phyloP scores from a whole-genome alignment of 192 early-diverging fungal genomes.

The Linnemannia zychae region DNA sequence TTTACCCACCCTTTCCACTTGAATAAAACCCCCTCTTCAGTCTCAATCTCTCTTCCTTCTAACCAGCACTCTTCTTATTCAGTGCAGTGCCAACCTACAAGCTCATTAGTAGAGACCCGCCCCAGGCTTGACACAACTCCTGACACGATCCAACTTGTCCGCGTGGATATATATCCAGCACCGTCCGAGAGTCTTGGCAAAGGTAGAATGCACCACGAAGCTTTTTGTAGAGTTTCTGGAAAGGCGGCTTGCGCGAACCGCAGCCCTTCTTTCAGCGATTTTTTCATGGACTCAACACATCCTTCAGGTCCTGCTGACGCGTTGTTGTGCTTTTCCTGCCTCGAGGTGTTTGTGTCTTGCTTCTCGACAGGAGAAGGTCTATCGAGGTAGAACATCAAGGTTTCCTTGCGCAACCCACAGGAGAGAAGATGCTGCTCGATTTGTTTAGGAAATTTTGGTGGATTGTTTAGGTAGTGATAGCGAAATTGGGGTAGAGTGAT shows the following conservation, averaged over 20 bases:
- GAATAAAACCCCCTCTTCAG: too few relatives aligned
- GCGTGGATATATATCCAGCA: not conserved
- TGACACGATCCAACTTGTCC: conserved; percentile 7
- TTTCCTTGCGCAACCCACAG: not conserved
- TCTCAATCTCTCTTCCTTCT: too few relatives aligned
- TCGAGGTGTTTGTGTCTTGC: not conserved
- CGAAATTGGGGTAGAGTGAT: not conserved
- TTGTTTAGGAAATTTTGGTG: not conserved
- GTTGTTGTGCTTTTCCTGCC: not conserved
- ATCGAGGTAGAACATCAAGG: conserved; percentile 15
- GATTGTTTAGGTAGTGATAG: conserved; percentile 5
- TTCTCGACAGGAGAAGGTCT: conserved; percentile 3
- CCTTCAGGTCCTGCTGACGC: not conserved
- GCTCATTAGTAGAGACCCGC: too few relatives aligned
- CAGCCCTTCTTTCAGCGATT: not conserved
- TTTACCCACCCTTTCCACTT: too few relatives aligned
- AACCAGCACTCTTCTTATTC: too few relatives aligned
- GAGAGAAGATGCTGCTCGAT: not conserved
- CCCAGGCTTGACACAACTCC: too few relatives aligned
- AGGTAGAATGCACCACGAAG: not conserved
- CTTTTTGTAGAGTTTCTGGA: not conserved
- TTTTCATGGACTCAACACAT: not conserved
- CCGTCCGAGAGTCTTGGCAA: not conserved
- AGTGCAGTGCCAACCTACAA: too few relatives aligned
- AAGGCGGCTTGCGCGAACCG: not conserved